Evolutionary conservation across 2,329 filamentous ascomycete genomes (phyloP).

Genomic region (Colletotrichum truncatum): DNA sequence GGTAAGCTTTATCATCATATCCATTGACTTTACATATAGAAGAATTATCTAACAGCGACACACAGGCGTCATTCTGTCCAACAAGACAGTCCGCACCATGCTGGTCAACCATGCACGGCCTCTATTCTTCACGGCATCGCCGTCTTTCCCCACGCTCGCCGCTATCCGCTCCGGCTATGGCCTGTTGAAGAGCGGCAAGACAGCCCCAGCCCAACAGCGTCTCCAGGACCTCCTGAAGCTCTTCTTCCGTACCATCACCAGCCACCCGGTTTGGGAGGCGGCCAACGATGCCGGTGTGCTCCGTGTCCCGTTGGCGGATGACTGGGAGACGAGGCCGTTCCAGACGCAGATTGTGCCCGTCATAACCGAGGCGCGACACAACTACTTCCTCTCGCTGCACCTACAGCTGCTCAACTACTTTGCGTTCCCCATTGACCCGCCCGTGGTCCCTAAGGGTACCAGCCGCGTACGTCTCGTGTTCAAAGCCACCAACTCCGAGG

Average conservation of each 20-base stretch:
- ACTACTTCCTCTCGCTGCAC: conserved; percentile 36
- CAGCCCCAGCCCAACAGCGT: background rate
- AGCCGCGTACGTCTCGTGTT: conserved; percentile 49
- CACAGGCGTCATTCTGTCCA: conserved; percentile 31
- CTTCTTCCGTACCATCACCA: conserved; percentile 37
- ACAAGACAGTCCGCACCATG: conserved; percentile 29
- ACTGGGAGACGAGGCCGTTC: conserved; percentile 34
- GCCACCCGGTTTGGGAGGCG: conserved; percentile 33
- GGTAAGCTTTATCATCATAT: background rate
- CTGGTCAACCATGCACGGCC: conserved; percentile 33
- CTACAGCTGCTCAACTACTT: conserved; percentile 33
- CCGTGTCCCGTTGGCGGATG: conserved; percentile 37
- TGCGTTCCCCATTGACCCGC: conserved; percentile 44
- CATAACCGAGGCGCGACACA: conserved; percentile 35
- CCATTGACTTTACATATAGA: background rate
- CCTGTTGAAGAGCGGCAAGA: conserved; percentile 28
- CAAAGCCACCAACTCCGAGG: conserved; percentile 49
- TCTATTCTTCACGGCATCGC: conserved; percentile 33
- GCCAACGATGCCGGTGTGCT: conserved; percentile 39
- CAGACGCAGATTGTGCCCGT: conserved; percentile 41
- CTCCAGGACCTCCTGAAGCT: background rate
- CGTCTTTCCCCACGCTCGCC: conserved; percentile 33
- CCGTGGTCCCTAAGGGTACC: conserved; percentile 49
- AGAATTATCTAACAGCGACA: conserved; percentile 17
- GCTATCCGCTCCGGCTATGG: conserved; percentile 32